phyloP scores from a whole-genome alignment of 208 protist species.

The Crithidia brevicula region DNA sequence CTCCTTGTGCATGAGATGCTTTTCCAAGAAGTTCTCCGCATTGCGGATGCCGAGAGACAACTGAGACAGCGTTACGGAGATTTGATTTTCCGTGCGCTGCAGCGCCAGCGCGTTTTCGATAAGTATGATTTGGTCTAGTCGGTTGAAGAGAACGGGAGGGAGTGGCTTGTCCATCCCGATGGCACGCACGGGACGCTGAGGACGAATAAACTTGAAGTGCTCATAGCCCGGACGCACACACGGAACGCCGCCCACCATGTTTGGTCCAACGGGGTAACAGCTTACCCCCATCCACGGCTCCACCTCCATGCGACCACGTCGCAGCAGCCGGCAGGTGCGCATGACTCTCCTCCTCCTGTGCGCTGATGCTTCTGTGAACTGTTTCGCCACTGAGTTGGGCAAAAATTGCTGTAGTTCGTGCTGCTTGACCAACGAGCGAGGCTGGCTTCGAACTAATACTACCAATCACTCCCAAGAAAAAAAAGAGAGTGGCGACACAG shows the following conservation, averaged over 20 bases:
- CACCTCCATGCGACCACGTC: constrained; percentile 62
- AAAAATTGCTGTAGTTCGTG: no score
- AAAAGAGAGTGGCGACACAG: not conserved
- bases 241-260: constrained; percentile 59
- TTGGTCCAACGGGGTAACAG: constrained; percentile 73
- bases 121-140: constrained; percentile 80
- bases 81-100: constrained; percentile 83
- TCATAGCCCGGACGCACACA: constrained; percentile 65
- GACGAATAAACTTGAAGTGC: constrained; percentile 70
- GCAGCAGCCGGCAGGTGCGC: constrained; percentile 33
- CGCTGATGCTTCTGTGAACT: not conserved
- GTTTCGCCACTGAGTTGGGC: no score
- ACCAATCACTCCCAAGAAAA: not conserved
- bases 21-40: constrained; percentile 85
- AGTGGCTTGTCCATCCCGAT: constrained; percentile 70
- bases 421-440: no score
- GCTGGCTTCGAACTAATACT: no score
- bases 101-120: constrained; percentile 89
- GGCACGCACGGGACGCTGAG: constrained; percentile 66
- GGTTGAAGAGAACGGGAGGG: constrained; percentile 84
- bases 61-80: constrained; percentile 86
- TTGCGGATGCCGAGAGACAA: constrained; percentile 84
- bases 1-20: constrained; percentile 75
- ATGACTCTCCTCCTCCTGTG: constrained; percentile 1
- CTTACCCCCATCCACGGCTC: constrained; percentile 83